Evolutionary conservation across 2,329 filamentous ascomycete genomes (phyloP), one percentile per base, ranked within the genome.

Genomic region (Aspergillus ochraceoroseus): DNA sequence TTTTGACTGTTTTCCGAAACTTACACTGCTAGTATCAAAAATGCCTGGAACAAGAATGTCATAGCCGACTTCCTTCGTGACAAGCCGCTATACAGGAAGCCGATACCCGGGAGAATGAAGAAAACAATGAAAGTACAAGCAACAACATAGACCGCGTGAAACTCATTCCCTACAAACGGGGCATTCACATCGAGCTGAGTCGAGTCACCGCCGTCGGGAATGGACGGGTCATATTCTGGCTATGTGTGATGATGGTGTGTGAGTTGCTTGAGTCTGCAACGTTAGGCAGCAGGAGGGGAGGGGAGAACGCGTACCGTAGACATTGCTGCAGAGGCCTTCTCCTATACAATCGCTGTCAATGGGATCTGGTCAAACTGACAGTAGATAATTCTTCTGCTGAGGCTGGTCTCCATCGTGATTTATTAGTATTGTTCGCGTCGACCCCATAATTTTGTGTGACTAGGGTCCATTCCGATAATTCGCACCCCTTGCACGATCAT

Each of bases 91-190:
- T 83, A 83, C 1, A 83, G 65, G 5, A 83, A 68, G 32, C 79
- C 79, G 49, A 83, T 79, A 13, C 79, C 80, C 0, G 80, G 80
- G 41, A 82, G 79, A 56, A 83, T 83, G 35, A 82, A 61, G 73
- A 76, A 83, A 38, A 82, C 79, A 38, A 83, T 69, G 58, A 75
- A 79, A 9, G 66, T 69, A 57, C 77, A 80, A 51, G 79, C 67
- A 5, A 59, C 47, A 39, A 77, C 68, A 54, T 80, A 83, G 26
- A 71, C 70, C 58, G 81, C 80, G 54, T 82, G 72, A 61, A 70
- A 80, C 56, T 82, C 77, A 41, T 72, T 64, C 5, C 78, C 78
- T 15, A 59, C 61, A 56, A 78, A 82, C 52, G 78, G 76, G 7
- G 70, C 61, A 51, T 82, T 78, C 49, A 77, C 72, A 55, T 80